Evolutionary conservation across 2,329 filamentous ascomycete species (phyloP), one percentile per base, ranked within the genome.

Genomic region (Bipolaris gigantea): DNA sequence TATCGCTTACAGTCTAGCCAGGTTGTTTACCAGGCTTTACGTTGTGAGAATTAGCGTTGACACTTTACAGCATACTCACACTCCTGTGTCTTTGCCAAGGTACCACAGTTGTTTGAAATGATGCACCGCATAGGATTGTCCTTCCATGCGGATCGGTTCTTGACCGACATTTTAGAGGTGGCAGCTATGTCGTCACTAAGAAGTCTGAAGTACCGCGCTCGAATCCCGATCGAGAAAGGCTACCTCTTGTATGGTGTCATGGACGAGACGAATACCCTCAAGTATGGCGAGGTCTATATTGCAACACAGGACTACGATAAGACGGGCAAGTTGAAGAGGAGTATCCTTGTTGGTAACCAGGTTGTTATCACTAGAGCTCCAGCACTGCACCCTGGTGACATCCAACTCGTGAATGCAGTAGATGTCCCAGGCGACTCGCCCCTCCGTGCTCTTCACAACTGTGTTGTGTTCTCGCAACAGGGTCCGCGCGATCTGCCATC

Each of bases 241-340:
- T 81, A 87, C n/a, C 92, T 89, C 0, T 78, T 95, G 0, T 92
- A 91, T 62, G 91, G 91, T 0, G 80, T 95, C 46, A 89, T 94
- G 84, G 91, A 96, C 57, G 90, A 95, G 71, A 91, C 89, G 0
- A 84, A 83, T 0, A 83, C 81, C 33, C 77, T 96, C 0, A 60
- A 81, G 9, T 85, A 90, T 65, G 82, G 83, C 1, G 79, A 95
- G 58, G 81, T 93, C 0, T 92, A 86, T 62, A 81, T 89, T 48
- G 81, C 83, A 0, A 84, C 82, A 34, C 78, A 85, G 41, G 76
- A 55, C 42, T 64, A 73, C 13, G 63, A 74, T 16, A 64, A 65
- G 1, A 48, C 55, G n/a, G 64, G 62, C 2, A 53, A 56, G 7
- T 19, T 42, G 32, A 55, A 59, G 32, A 59, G 57, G 13, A 49